Evolutionary conservation across 1,139 yeast species (phyloP).

Genomic region (Groenewaldozyma auringiensis): DNA sequence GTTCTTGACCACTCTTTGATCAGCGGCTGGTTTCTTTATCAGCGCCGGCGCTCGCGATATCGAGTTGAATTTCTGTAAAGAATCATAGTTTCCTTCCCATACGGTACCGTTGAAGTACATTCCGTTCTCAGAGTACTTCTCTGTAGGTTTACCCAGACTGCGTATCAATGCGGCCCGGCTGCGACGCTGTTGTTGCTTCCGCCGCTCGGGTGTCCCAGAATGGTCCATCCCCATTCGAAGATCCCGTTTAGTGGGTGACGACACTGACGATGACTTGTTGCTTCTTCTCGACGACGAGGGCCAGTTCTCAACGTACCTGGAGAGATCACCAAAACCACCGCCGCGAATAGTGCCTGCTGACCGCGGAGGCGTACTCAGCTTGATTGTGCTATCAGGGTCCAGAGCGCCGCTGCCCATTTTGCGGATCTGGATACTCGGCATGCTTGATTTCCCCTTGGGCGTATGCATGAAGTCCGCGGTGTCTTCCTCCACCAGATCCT

Average conservation of each 20-base stretch:
- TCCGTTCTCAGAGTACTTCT: conserved; percentile 18
- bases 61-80: conserved; percentile 43
- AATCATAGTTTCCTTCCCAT: conserved; percentile 70
- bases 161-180: conserved; percentile 27
- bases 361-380: not conserved
- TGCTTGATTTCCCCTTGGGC: not conserved
- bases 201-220: not conserved
- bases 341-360: not conserved
- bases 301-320: not conserved
- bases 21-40: conserved; percentile 29
- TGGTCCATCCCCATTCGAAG: too few species aligned
- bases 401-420: not conserved
- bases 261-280: not conserved
- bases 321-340: not conserved
- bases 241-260: not conserved
- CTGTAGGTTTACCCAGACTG: conserved; percentile 27
- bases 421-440: not conserved
- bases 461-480: not conserved
- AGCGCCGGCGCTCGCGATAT: conserved; percentile 29
- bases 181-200: not conserved
- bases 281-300: not conserved
- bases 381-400: conserved; percentile 2
- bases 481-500: not conserved
- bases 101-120: conserved; percentile 51
- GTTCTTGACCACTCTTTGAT: conserved; percentile 38